Evolutionary conservation across 1,139 yeast genomes (phyloP).

Genomic region (Saccharomyces uvarum): DNA sequence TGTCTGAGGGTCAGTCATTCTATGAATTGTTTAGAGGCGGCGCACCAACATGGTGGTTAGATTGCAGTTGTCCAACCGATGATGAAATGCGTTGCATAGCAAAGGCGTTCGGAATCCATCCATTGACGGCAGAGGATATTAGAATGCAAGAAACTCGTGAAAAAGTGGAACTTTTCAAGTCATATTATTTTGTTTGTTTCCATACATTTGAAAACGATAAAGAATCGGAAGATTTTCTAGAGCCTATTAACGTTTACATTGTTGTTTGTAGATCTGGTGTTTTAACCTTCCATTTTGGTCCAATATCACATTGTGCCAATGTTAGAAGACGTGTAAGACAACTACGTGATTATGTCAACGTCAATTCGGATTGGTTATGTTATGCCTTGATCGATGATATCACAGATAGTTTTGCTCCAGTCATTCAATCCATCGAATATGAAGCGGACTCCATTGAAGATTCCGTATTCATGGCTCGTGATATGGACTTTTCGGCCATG

Average conservation of each 20-base stretch:
- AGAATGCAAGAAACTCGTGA: constrained; percentile 81
- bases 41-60: constrained; percentile 63
- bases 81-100: constrained; percentile 58
- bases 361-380: constrained; percentile 88
- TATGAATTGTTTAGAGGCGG: constrained; percentile 51
- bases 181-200: constrained; percentile 74
- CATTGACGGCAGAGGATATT: constrained; percentile 78
- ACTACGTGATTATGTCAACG: constrained; percentile 77
- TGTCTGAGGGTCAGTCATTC: constrained; percentile 57
- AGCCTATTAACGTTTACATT: constrained; percentile 80
- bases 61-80: constrained; percentile 62
- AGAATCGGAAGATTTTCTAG: constrained; percentile 73
- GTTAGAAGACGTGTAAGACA: constrained; percentile 90
- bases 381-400: constrained; percentile 91
- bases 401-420: constrained; percentile 89
- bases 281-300: constrained; percentile 77
- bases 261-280: constrained; percentile 84
- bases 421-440: constrained; percentile 74
- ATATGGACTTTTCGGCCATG: constrained; percentile 63
- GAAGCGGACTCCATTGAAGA: constrained; percentile 93
- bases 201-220: constrained; percentile 72
- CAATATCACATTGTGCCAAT: constrained; percentile 73
- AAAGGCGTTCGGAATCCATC: constrained; percentile 75
- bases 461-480: constrained; percentile 58
- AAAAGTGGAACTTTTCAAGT: constrained; percentile 68